Conservation (phyloP, 352 stramenopile genomes). For the Blastocystis sp. region DNA sequence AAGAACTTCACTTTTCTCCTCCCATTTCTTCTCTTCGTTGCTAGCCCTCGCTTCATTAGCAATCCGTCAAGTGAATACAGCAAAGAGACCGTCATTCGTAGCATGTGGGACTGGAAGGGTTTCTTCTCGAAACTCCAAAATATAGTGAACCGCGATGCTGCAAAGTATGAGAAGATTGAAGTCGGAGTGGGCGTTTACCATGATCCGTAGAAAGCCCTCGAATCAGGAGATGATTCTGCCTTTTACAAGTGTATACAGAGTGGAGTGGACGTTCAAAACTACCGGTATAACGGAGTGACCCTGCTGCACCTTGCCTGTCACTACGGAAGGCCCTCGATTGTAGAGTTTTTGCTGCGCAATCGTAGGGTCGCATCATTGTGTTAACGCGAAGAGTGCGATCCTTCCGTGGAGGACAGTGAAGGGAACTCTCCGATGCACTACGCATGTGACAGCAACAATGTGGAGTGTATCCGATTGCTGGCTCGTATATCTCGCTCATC, state of each 20-base stretch:
- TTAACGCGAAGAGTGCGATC: conserved; percentile 33
- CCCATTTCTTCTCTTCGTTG: not conserved
- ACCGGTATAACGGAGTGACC: conserved; percentile 8
- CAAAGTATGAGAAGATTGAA: not conserved
- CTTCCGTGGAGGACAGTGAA: conserved; percentile 8
- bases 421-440: conserved; percentile 61
- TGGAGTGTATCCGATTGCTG: conserved; percentile 36
- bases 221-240: conserved; percentile 3
- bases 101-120: conserved; percentile 11
- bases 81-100: not conserved
- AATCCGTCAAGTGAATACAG: no score
- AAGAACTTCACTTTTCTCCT: not conserved
- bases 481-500: not conserved
- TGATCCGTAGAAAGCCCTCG: conserved; percentile 21
- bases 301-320: conserved; percentile 45
- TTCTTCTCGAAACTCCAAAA: not conserved
- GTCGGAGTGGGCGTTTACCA: not conserved
- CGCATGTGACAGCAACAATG: conserved; percentile 16
- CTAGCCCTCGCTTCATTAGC: no score
- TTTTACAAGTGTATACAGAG: conserved; percentile 29
- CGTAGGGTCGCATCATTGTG: not conserved
- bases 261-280: conserved; percentile 30
- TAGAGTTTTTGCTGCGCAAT: conserved; percentile 36
- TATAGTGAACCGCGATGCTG: conserved; percentile 1
- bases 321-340: conserved; percentile 33